A percentile compares a stretch with the other conserved stretches of the same genome.
Evolutionary conservation across 2,329 filamentous ascomycete genomes (phyloP).

Genomic region (Malbranchea zuffiana): DNA sequence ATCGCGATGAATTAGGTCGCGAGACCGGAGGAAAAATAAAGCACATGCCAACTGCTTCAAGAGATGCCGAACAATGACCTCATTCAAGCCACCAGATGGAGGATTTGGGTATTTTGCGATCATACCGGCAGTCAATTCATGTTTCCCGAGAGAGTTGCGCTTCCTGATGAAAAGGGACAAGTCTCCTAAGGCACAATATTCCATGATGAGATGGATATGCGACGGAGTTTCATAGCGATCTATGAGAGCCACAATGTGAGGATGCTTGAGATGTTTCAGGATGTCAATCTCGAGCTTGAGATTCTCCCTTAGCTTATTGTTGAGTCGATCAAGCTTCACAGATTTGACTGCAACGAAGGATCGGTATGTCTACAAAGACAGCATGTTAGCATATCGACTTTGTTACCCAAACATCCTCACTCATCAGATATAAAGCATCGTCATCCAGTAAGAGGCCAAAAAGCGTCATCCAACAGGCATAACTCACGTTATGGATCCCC

Average conservation of each 20-base stretch:
- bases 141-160: constrained; percentile 65
- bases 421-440: too few species aligned
- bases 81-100: constrained; percentile 73
- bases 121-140: constrained; percentile 78
- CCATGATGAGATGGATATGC: constrained; percentile 96
- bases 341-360: constrained; percentile 92
- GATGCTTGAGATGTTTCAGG: constrained; percentile 83
- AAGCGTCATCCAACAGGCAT: neutral
- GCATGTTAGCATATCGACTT: too few species aligned
- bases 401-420: too few species aligned
- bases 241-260: constrained; percentile 92
- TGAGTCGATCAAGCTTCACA: constrained; percentile 79
- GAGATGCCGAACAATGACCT: constrained; percentile 94
- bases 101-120: constrained; percentile 85
- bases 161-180: constrained; percentile 94
- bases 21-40: constrained; percentile 71
- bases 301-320: constrained; percentile 93
- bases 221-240: constrained; percentile 71
- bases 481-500: constrained; percentile 68
- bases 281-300: constrained; percentile 93
- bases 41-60: constrained; percentile 90
- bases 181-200: constrained; percentile 93
- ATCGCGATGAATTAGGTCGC: constrained; percentile 88
- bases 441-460: too few species aligned
- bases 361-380: constrained; percentile 43